Evolutionary conservation across 257 asterid genomes (phyloP), one percentile per base, ranked within the genome.

Genomic region (Forsythia viridissima): DNA sequence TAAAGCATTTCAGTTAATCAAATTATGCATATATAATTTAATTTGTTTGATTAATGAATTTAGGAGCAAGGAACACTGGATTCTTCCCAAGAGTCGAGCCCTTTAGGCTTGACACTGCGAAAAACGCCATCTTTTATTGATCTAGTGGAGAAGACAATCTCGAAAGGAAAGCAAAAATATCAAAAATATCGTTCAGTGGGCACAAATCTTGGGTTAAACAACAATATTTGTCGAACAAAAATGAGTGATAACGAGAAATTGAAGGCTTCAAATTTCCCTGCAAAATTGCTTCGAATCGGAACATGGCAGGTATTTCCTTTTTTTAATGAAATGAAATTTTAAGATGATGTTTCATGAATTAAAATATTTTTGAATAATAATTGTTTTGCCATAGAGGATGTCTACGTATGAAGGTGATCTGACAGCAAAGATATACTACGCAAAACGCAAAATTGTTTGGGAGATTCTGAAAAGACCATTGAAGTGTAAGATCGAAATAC

Each of bases 401-500:
- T 71, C 87, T 1, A 63, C 6, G 8, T 39, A 83, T 12, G 90
- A 84, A 21, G 88, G 89, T 6, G 84, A 91, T 59, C 80, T 91
- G 65, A 65, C 73, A 2, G 89, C 87, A 0, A 89, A 91, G 75
- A 59, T 83, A 12, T 91, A 89, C 78, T 89, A 51, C 21, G 84
- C 88, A 0, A 89, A 86, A 70, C 59, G 67, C 16, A 86, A 80
- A 73, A 34, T 91, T 67, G 88, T 87, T 0, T 91, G 96, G 96
- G 96, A 91, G 74, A 34, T 89, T 57, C 40, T 91, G 4, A 88
- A 81, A 10, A 89, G 93, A 0, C 37, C 82, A 8, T 70, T 89
- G 77, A 89, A 91, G 83, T 76, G 77, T 40, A 91, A 89, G 79
- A 84, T 91, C 42, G 92, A 91, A 42, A 77, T 89, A 0, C 70